These are phyloP conservation scores for Vitis labrusca DNA, from an alignment of 164 flowering plant species.

Conservation along the genomic window DNA sequence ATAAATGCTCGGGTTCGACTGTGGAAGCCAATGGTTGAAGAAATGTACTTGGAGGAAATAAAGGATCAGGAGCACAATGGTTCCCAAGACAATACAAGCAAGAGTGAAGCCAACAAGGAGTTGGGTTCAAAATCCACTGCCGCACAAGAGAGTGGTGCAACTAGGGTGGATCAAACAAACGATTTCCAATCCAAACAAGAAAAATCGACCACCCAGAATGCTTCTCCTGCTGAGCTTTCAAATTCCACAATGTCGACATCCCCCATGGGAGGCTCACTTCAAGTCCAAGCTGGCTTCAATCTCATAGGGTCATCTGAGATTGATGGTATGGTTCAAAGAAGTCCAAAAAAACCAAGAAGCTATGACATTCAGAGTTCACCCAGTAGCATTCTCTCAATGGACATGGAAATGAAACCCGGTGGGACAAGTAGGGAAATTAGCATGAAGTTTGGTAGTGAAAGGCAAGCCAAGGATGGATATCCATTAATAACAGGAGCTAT, in stretches of 20 bases:
- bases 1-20: slow-evolving; percentile 87
- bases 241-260: slow-evolving; percentile 18
- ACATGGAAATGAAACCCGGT: slow-evolving; percentile 32
- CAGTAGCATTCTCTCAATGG: slow-evolving; percentile 28
- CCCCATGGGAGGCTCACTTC: slow-evolving; percentile 13
- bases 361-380: slow-evolving; percentile 23
- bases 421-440: background rate
- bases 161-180: background rate
- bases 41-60: slow-evolving; percentile 76
- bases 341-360: slow-evolving; percentile 34
- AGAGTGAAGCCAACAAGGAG: slow-evolving; percentile 33
- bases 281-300: slow-evolving; percentile 18
- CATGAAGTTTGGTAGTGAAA: slow-evolving; percentile 15
- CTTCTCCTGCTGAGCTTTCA: slow-evolving; percentile 10
- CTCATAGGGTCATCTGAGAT: slow-evolving; percentile 32
- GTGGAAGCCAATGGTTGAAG: slow-evolving; percentile 88
- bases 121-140: slow-evolving; percentile 28
- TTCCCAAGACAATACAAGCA: slow-evolving; percentile 36
- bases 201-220: background rate
- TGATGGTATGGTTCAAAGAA: slow-evolving; percentile 20
- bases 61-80: slow-evolving; percentile 64
- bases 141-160: background rate
- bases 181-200: slow-evolving; percentile 1
- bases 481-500: slow-evolving; percentile 10
- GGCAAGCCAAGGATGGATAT: slow-evolving; percentile 17